These are phyloP conservation scores for Syncephalastrum contaminatum DNA, from an alignment of 371 early-diverging fungal genomes.

Conservation along the genomic window DNA sequence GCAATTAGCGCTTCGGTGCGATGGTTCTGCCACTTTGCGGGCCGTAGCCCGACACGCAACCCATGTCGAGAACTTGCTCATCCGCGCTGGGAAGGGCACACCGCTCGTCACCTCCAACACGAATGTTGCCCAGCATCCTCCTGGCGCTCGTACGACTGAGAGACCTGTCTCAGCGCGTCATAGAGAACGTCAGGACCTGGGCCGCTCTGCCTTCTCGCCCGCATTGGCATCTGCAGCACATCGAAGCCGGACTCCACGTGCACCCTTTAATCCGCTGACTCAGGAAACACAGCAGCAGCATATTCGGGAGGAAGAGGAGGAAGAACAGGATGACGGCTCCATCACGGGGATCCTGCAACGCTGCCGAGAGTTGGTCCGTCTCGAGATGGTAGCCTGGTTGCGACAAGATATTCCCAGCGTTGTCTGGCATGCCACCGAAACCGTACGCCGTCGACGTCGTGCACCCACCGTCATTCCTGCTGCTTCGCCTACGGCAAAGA, in stretches of 20 bases:
- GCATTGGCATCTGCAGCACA: too few relatives aligned
- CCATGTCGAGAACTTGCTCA: conserved; percentile 11
- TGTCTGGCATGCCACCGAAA: conserved; percentile 24
- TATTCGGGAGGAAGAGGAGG: conserved; percentile 2
- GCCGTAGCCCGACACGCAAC: conserved; percentile 34
- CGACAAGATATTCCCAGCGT: conserved; percentile 20
- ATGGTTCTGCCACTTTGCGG: conserved; percentile 26
- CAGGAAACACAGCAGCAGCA: background rate
- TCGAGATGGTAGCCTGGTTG: conserved; percentile 30
- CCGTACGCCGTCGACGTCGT: conserved; percentile 11
- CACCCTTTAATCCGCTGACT: too few relatives aligned
- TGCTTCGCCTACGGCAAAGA: background rate
- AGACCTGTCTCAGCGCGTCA: too few relatives aligned
- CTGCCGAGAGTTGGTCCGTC: conserved; percentile 17
- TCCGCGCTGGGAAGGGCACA: conserved; percentile 8
- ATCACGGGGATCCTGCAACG: conserved; percentile 19
- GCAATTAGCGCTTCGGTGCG: conserved; percentile 31
- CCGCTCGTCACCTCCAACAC: conserved; percentile 1
- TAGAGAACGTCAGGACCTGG: too few relatives aligned
- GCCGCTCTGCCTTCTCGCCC: too few relatives aligned
- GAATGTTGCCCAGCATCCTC: too few relatives aligned
- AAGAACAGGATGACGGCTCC: conserved; percentile 10
- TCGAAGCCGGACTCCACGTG: too few relatives aligned
- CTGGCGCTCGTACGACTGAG: too few relatives aligned
- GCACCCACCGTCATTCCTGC: background rate